These are phyloP conservation scores for Erodium maritimum DNA, from an alignment of 345 rosid genomes.

Conservation along the genomic window DNA sequence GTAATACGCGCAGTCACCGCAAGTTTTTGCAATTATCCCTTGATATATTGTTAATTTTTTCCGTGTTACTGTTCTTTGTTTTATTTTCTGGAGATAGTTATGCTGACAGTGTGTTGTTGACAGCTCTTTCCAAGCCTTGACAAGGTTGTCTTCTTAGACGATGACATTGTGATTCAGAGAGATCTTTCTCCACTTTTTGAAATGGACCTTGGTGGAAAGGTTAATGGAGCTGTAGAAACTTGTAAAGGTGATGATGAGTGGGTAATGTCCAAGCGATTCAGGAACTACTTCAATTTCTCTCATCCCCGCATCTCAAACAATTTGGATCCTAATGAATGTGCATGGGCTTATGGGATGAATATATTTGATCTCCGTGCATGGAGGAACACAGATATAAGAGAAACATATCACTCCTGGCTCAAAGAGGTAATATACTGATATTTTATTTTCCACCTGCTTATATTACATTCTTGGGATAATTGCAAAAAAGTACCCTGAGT, in stretches of 20 bases:
- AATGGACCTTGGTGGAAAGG: slow-evolving; percentile 76
- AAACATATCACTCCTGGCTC: slow-evolving; percentile 3
- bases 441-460: neutral
- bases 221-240: slow-evolving; percentile 98
- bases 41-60: too few species aligned
- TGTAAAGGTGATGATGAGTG: slow-evolving; percentile 93
- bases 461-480: too few species aligned
- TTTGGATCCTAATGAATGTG: slow-evolving; percentile 89
- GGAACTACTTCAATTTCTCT: slow-evolving; percentile 98
- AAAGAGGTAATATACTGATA: slow-evolving; percentile 1
- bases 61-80: neutral
- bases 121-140: slow-evolving; percentile 95
- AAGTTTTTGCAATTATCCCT: too few species aligned
- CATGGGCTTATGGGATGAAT: slow-evolving; percentile 99
- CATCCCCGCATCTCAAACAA: slow-evolving; percentile 77
- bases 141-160: slow-evolving; percentile 95
- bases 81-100: neutral
- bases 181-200: slow-evolving; percentile 95
- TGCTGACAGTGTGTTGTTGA: slow-evolving; percentile 15
- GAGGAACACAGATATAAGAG: slow-evolving; percentile 56
- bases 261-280: slow-evolving; percentile 97
- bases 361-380: slow-evolving; percentile 81
- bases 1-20: too few species aligned
- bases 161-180: slow-evolving; percentile 85
- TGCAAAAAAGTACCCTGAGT: too few species aligned